phyloP scores from a whole-genome alignment of 2,329 filamentous ascomycete genomes.

The Metarhizium album region DNA sequence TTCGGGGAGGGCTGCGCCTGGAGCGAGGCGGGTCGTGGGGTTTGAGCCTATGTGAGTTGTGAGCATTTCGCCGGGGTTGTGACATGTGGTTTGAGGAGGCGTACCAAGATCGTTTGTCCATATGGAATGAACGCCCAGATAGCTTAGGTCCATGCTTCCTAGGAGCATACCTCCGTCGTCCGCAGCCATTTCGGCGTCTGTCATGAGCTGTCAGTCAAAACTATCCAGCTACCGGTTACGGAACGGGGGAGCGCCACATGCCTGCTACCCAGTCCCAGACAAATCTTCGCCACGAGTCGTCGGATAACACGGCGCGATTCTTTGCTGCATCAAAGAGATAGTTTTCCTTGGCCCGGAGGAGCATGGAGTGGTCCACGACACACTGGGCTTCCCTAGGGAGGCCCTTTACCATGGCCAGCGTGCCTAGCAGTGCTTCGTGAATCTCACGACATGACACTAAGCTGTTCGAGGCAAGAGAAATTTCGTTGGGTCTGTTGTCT shows the following conservation, averaged over 20 bases:
- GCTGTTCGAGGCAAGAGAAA: conserved; percentile 28
- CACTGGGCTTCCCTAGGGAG: conserved; percentile 41
- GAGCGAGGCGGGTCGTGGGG: conserved; percentile 34
- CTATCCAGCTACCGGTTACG: neutral
- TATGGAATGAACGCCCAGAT: conserved; percentile 61
- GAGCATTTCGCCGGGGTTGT: conserved; percentile 4
- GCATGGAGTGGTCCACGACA: conserved; percentile 45
- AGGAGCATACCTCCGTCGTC: conserved; percentile 60
- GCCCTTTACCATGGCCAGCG: conserved; percentile 32
- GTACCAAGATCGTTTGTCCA: conserved; percentile 61
- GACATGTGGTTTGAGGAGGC: conserved; percentile 9
- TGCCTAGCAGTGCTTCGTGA: conserved; percentile 43
- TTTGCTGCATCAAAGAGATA: conserved; percentile 53
- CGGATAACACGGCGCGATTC: conserved; percentile 57
- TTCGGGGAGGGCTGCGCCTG: conserved; percentile 36
- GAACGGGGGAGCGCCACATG: conserved; percentile 22
- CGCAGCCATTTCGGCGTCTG: conserved; percentile 53
- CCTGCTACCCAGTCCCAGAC: conserved; percentile 69
- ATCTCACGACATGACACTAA: conserved; percentile 41
- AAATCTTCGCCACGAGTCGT: conserved; percentile 65
- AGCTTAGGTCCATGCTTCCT: conserved; percentile 59
- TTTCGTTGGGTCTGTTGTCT: conserved; percentile 22
- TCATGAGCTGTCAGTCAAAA: conserved; percentile 10
- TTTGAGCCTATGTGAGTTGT: conserved; percentile 31
- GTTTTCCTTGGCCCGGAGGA: conserved; percentile 48